Conservation (phyloP, 139 green algal genomes). For the Chlorokybus atmophyticus region DNA sequence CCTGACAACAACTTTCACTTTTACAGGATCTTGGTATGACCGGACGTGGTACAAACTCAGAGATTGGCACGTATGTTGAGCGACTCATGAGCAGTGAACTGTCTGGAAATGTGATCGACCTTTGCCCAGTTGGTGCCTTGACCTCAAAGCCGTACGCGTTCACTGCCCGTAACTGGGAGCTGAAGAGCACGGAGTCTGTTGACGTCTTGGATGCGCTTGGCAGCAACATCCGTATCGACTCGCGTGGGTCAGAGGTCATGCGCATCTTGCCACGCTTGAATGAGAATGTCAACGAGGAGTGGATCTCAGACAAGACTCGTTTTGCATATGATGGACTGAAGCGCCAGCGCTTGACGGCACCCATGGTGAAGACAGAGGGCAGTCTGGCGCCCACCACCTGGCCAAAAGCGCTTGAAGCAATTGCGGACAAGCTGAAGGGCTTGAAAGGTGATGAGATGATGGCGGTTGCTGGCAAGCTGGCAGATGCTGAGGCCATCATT, state of each 20-base stretch:
- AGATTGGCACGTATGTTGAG: slow-evolving; percentile 93
- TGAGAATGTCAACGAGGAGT: slow-evolving; percentile 97
- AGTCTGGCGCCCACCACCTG: slow-evolving; percentile 43
- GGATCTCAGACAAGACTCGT: slow-evolving; percentile 87
- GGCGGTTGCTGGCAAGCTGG: slow-evolving; percentile 68
- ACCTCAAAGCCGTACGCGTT: slow-evolving; percentile 95
- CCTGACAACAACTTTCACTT: too few species aligned
- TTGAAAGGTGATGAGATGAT: slow-evolving; percentile 49
- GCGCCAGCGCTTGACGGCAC: slow-evolving; percentile 75
- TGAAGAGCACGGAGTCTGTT: slow-evolving; percentile 81
- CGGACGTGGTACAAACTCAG: slow-evolving; percentile 59
- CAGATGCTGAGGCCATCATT: slow-evolving; percentile 87
- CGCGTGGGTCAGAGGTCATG: slow-evolving; percentile 47
- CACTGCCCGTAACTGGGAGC: slow-evolving; percentile 91
- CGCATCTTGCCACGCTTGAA: slow-evolving; percentile 85
- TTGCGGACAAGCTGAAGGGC: slow-evolving; percentile 27
- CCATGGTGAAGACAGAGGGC: slow-evolving; percentile 75
- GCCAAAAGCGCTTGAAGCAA: slow-evolving; percentile 53
- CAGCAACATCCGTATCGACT: slow-evolving; percentile 73
- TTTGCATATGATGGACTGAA: slow-evolving; percentile 95
- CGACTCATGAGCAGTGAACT: slow-evolving; percentile 81
- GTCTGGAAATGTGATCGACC: slow-evolving; percentile 93
- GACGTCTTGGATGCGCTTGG: slow-evolving; percentile 86
- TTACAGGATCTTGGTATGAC: slow-evolving; percentile 84
- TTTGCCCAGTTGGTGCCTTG: slow-evolving; percentile 94